Conservation (phyloP, 257 asterid genomes). For the Perilla frutescens region DNA sequence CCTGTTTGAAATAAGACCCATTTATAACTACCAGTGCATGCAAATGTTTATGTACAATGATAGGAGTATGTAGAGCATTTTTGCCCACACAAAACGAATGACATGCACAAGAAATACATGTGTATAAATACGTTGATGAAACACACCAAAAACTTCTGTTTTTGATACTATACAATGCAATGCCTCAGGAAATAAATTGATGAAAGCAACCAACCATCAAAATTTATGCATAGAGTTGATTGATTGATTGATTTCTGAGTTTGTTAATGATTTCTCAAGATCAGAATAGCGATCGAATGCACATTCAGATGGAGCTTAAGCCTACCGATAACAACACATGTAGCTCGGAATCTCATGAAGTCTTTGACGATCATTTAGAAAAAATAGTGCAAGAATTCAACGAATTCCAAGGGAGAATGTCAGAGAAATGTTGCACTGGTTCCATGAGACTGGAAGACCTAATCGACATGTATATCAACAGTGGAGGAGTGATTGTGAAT, state of each 20-base stretch:
- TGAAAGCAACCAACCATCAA: neutral
- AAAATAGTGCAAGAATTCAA: slow-evolving; percentile 43
- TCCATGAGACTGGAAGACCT: slow-evolving; percentile 39
- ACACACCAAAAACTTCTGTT: slow-evolving; percentile 9
- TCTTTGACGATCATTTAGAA: slow-evolving; percentile 33
- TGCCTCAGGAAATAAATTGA: neutral
- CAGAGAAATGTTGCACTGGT: slow-evolving; percentile 14
- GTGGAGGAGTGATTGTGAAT: slow-evolving; percentile 26
- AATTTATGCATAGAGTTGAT: neutral
- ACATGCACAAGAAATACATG: slow-evolving; percentile 16
- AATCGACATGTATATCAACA: slow-evolving; percentile 42
- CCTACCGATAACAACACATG: slow-evolving; percentile 32
- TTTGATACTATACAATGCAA: neutral
- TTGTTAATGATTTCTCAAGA: too few species aligned
- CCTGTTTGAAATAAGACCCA: neutral
- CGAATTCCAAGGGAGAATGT: slow-evolving; percentile 37
- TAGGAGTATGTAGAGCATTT: slow-evolving; percentile 9
- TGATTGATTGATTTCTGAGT: neutral
- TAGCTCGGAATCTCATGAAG: slow-evolving; percentile 30
- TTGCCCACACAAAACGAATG: slow-evolving; percentile 37
- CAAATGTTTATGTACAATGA: too few species aligned
- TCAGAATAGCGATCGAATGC: slow-evolving; percentile 5
- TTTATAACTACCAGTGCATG: neutral
- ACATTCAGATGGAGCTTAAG: slow-evolving; percentile 45
- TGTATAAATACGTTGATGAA: neutral